These are phyloP conservation scores for Cyclotella atomus DNA, from an alignment of 108 stramenopile species.

Conservation along the genomic window DNA sequence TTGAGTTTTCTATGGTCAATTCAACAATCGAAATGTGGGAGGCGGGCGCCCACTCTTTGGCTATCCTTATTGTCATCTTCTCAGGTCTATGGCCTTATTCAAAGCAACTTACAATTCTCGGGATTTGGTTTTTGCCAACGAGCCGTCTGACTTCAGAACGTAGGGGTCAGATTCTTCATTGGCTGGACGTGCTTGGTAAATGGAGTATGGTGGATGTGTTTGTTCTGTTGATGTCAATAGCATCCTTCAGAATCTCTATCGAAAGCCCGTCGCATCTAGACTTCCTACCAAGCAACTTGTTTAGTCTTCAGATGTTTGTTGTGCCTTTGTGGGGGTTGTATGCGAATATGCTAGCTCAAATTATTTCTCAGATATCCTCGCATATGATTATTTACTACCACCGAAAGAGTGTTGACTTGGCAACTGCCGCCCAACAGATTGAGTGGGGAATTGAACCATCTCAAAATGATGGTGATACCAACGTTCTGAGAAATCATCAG, in stretches of 20 bases:
- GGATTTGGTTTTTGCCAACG: constrained; percentile 75
- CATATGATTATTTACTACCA: constrained; percentile 87
- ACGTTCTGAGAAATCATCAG: constrained; percentile 24
- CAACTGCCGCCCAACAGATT: constrained; percentile 6
- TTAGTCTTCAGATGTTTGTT: constrained; percentile 71
- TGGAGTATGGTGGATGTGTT: constrained; percentile 75
- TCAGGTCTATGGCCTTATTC: constrained; percentile 87
- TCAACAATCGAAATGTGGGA: constrained; percentile 73
- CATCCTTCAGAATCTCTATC: constrained; percentile 72
- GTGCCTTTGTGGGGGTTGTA: constrained; percentile 85
- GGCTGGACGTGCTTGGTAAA: constrained; percentile 83
- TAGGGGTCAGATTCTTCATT: constrained; percentile 63
- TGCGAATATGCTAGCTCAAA: constrained; percentile 83
- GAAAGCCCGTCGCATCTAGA: constrained; percentile 61
- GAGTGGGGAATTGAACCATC: constrained; percentile 25
- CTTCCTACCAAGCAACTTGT: constrained; percentile 73
- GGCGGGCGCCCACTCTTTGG: constrained; percentile 70
- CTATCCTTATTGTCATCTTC: constrained; percentile 74
- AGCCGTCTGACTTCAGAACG: constrained; percentile 48
- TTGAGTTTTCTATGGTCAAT: constrained; percentile 71
- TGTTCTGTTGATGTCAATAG: constrained; percentile 69
- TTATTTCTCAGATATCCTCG: constrained; percentile 76
- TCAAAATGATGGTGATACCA: not conserved
- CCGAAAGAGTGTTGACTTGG: constrained; percentile 48
- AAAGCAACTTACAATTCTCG: constrained; percentile 66